Conservation (phyloP, 2,329 filamentous ascomycete genomes). For the Lachnellula occidentalis region DNA sequence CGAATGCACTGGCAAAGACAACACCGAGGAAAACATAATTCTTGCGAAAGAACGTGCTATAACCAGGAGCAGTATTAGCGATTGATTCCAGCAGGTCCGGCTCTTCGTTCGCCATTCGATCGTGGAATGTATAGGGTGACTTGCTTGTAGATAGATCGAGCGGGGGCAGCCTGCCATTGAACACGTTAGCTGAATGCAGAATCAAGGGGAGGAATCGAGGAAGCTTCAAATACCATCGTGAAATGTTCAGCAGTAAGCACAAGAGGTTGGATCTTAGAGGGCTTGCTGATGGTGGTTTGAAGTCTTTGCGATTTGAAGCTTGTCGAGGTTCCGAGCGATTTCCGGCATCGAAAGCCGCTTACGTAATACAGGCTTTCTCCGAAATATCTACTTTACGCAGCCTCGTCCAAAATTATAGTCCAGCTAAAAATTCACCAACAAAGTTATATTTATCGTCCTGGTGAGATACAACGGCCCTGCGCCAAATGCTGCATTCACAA, state of each 20-base stretch:
- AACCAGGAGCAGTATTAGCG: slow-evolving; percentile 10
- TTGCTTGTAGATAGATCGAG: slow-evolving; percentile 30
- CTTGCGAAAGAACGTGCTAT: slow-evolving; percentile 75
- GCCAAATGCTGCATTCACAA: not conserved
- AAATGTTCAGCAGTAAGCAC: slow-evolving; percentile 11
- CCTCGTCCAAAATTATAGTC: not conserved
- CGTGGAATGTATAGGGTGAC: slow-evolving; percentile 16
- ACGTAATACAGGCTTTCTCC: slow-evolving; percentile 2
- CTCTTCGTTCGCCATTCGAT: not conserved
- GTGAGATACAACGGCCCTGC: not conserved
- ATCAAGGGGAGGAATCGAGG: not conserved
- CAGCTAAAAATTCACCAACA: not conserved
- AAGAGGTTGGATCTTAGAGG: slow-evolving; percentile 8
- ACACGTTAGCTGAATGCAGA: slow-evolving; percentile 15
- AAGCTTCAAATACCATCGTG: slow-evolving; percentile 27
- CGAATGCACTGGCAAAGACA: slow-evolving; percentile 85
- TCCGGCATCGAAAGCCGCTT: not conserved
- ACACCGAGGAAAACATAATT: slow-evolving; percentile 84
- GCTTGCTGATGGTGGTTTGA: slow-evolving; percentile 15
- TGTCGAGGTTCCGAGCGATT: slow-evolving; percentile 7
- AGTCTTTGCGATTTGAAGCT: slow-evolving; percentile 18
- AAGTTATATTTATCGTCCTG: no score
- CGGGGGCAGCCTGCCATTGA: slow-evolving; percentile 27
- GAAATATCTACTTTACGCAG: slow-evolving; percentile 2
- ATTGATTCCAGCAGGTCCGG: not conserved